A percentile compares a stretch with the other conserved stretches of the same genome.
Conservation (phyloP, 208 protist genomes). For the Crithidia fasciculata region DNA sequence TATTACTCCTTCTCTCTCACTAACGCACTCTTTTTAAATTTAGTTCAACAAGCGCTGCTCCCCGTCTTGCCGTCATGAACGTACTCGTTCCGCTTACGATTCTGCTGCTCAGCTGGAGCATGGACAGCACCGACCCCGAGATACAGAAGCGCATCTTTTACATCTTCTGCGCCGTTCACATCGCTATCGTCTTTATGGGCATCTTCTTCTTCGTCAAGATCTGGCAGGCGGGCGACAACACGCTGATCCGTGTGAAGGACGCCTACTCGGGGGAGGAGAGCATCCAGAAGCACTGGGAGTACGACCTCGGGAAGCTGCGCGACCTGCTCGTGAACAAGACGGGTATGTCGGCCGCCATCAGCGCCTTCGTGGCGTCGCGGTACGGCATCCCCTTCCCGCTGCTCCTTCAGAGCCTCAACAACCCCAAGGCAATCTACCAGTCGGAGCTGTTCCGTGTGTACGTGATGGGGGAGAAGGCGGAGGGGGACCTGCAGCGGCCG, state of each 20-base stretch:
- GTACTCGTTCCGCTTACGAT: constrained; percentile 63
- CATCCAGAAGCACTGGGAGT: constrained; percentile 58
- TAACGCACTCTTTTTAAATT: too few species aligned
- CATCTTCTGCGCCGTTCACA: constrained; percentile 68
- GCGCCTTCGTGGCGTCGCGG: constrained; percentile 52
- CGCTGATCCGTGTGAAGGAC: constrained; percentile 58
- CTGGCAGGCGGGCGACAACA: constrained; percentile 42
- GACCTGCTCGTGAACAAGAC: constrained; percentile 72
- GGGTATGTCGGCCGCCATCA: constrained; percentile 51
- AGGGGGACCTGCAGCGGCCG: constrained; percentile 66
- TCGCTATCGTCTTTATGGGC: constrained; percentile 39
- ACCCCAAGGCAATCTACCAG: constrained; percentile 70
- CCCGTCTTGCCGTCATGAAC: constrained; percentile 52
- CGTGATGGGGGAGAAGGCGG: constrained; percentile 45
- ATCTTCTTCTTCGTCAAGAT: constrained; percentile 64
- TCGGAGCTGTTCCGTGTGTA: constrained; percentile 76
- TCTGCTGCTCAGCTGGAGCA: constrained; percentile 80
- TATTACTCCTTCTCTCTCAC: too few species aligned
- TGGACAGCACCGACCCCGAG: constrained; percentile 82
- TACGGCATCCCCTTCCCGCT: constrained; percentile 77
- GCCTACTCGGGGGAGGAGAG: constrained; percentile 52
- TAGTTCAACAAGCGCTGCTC: too few species aligned
- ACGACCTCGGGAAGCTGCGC: constrained; percentile 77
- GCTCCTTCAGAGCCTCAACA: constrained; percentile 84
- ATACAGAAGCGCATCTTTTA: constrained; percentile 54